Base-by-base conservation (phyloP, 306 rosid species). In the Bauhinia variegata region DNA sequence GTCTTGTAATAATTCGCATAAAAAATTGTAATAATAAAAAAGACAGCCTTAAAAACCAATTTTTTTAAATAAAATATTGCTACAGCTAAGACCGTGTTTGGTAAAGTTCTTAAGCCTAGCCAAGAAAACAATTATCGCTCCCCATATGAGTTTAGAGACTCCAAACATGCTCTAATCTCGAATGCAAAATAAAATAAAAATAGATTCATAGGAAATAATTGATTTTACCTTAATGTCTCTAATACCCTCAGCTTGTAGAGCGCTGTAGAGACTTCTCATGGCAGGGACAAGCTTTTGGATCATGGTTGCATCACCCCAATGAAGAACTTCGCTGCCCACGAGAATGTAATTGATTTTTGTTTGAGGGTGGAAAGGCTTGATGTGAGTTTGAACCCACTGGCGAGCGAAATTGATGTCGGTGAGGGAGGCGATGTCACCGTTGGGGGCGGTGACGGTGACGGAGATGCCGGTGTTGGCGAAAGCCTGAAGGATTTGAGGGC, bases 301-400 rank as follows among this genome's bases (percentile, higher is more conserved):
- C 44, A 81, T 81, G 42, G 4, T 13, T 8, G 30, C n/a, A 33
- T 86, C 97, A 0, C 82, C 87, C 85, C 88, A 79, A 31, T 83
- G 91, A 13, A 93, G 80, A 33, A 93, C 83, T 71, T 93, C 96
- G 54, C 88, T 89, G 0, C 97, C 99, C 0, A 93, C 88, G 0
- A 85, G 85, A 33, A 93, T 84, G 64, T 93, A 93, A 4, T 75
- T 39, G 70, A 93, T 84, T 34, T 74, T 67, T 0, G 97, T 93
- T 16, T 41, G 68, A 5, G 97, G 92, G 49, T 78, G 58, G 41
- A 86, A 88, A 1, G 96, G 95, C 17, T 75, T 78, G 58, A 93
- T 77, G 41, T 82, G 54, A 0, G 44, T 2, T 0, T 46, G 67
- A 7, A 93, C 85, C 95, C 96, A 93, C 7, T 73, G 79, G 6